Percentiles rank a stretch among this genome's conserved stretches.
Conservation (phyloP, 2,329 filamentous ascomycete species). For the Gyromitra esculenta region DNA sequence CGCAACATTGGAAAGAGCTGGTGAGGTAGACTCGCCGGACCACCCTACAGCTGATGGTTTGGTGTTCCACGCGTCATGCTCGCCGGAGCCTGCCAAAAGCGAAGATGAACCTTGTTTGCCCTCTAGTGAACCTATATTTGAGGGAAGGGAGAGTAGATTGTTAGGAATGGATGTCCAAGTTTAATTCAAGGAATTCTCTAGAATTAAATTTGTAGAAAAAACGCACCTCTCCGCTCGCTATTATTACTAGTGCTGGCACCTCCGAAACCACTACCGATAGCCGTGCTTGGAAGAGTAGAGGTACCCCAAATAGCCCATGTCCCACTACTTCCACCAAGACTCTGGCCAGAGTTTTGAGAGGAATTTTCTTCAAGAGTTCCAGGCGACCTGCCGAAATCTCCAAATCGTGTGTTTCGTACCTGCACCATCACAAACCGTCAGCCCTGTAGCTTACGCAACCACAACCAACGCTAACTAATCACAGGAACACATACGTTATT, state of each 20-base stretch:
- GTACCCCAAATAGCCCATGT: slow-evolving; percentile 52
- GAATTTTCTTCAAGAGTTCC: slow-evolving; percentile 51
- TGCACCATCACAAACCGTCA: slow-evolving; percentile 39
- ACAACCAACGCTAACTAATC: slow-evolving; percentile 17
- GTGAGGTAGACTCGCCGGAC: slow-evolving; percentile 56
- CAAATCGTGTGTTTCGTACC: slow-evolving; percentile 52
- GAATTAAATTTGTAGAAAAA: slow-evolving; percentile 8
- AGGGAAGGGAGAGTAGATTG: not conserved
- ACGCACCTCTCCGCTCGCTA: slow-evolving; percentile 52
- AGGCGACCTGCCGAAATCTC: slow-evolving; percentile 52
- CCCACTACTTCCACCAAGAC: slow-evolving; percentile 46
- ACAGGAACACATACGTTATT: slow-evolving; percentile 49
- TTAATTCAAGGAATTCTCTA: slow-evolving; percentile 7
- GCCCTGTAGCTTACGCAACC: slow-evolving; percentile 31
- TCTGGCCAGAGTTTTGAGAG: slow-evolving; percentile 49
- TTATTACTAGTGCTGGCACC: slow-evolving; percentile 41
- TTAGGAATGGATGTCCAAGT: slow-evolving; percentile 30
- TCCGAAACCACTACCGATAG: slow-evolving; percentile 52
- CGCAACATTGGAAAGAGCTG: slow-evolving; percentile 54
- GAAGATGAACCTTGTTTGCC: slow-evolving; percentile 57
- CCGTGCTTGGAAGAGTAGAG: slow-evolving; percentile 42
- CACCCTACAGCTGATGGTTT: slow-evolving; percentile 54
- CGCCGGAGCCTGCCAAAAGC: slow-evolving; percentile 55
- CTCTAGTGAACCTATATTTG: slow-evolving; percentile 50
- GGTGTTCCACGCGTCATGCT: slow-evolving; percentile 56